Evolutionary conservation across 768 basidiomycete species (phyloP).

Genomic region (Mycena polygramma): DNA sequence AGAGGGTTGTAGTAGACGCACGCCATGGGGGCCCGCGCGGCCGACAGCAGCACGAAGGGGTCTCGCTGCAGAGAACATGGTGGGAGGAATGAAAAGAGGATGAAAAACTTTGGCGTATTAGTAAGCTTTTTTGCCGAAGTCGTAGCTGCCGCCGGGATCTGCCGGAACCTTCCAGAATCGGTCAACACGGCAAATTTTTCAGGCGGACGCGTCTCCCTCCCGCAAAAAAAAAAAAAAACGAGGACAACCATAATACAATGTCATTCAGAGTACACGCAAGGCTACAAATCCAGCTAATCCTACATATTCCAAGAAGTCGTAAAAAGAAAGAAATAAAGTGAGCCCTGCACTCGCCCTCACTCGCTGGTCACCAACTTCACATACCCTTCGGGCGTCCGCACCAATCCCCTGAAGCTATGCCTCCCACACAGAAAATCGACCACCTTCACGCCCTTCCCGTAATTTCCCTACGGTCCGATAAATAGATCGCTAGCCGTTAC

Average conservation of each 20-base stretch:
- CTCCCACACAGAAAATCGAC: slow-evolving; percentile 69
- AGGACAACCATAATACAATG: too few relatives aligned
- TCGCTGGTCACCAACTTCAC: slow-evolving; percentile 48
- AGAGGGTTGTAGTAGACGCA: slow-evolving; percentile 45
- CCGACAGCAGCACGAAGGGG: slow-evolving; percentile 70
- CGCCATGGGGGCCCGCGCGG: slow-evolving; percentile 76
- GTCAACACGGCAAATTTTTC: not conserved
- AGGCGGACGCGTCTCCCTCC: not conserved
- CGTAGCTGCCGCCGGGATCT: too few relatives aligned
- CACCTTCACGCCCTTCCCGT: slow-evolving; percentile 69
- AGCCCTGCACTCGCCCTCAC: not conserved
- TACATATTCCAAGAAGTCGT: too few relatives aligned
- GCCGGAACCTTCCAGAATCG: slow-evolving; percentile 30
- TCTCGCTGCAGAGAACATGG: slow-evolving; percentile 79
- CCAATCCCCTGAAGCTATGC: slow-evolving; percentile 62
- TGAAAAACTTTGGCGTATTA: slow-evolving; percentile 58
- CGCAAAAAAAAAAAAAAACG: too few relatives aligned
- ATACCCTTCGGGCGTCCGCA: slow-evolving; percentile 53
- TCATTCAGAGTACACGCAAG: too few relatives aligned
- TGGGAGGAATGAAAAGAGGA: slow-evolving; percentile 57
- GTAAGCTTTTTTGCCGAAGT: slow-evolving; percentile 45
- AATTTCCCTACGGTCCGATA: too few relatives aligned
- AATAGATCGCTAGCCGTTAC: too few relatives aligned
- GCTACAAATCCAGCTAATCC: too few relatives aligned
- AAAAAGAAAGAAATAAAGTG: too few relatives aligned